Base-by-base conservation (phyloP, 2,329 filamentous ascomycete genomes). In the Dactylella cylindrospora region DNA sequence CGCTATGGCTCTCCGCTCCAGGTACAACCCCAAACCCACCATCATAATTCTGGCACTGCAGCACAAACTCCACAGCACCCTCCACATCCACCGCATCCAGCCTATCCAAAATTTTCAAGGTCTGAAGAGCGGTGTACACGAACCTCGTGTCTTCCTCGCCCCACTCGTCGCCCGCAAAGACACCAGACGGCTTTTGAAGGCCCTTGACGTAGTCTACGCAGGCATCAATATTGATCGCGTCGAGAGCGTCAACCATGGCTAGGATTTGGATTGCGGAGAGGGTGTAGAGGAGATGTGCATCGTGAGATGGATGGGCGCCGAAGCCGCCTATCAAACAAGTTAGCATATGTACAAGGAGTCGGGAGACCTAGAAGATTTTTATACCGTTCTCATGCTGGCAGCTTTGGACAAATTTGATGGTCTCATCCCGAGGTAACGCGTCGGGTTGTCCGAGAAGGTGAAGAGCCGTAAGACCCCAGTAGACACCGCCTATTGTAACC, bases 71-170 rank as follows among this genome's bases (percentile, higher is more conserved):
- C 6, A 95, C 86, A 0, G 90, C 90, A 71, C 86, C 88, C 57
- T 85, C 77, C 3, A 96, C 79, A 70, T 98, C 81, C 64, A 95
- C 81, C 2, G 90, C 73, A 41, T 94, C 75, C 28, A 90, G 78
- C 29, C 52, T 59, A 4, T 81, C 81, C 13, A 98, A 79, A 7
- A 98, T 80, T 0, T 91, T 96, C 12, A 98, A 78, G 0, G 89
- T 88, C 71, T 94, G 95, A 52, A 98, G 78, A 5, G 89, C 90
- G 28, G 86, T 86, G 71, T 95, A 97, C 8, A 98, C 78, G 71
- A 98, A 98, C 19, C 93, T 84, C 0, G 93, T 97, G 73, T 98
- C 93, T 65, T 86, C 85, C 73, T 98, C 93, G 25, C 93, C 93
- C 90, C 90, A 98, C 73, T 95, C 85, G 70, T 98, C 93, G 43